These are phyloP conservation scores for Fraxinus floribunda DNA, from an alignment of 305 asterid genomes.

Conservation along the genomic window DNA sequence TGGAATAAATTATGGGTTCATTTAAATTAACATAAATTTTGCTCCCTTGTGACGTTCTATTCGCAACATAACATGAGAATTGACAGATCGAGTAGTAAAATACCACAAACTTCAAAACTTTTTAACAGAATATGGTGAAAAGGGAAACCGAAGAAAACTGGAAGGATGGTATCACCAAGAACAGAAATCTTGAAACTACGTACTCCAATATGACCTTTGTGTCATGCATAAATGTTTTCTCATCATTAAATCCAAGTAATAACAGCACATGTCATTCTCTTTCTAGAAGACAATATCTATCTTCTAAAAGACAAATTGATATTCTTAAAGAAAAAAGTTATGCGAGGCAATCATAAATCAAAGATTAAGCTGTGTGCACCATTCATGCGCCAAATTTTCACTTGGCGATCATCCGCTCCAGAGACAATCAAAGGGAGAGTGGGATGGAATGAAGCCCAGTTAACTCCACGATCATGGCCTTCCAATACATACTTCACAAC, in stretches of 20 bases:
- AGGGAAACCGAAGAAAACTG: background rate
- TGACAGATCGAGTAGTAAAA: background rate
- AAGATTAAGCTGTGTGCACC: too few relatives aligned
- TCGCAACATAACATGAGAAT: background rate
- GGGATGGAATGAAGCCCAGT: too few relatives aligned
- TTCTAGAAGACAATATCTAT: background rate
- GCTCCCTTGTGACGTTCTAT: background rate
- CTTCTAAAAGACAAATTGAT: too few relatives aligned
- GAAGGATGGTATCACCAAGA: background rate
- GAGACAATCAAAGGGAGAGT: too few relatives aligned
- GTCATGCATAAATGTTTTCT: background rate
- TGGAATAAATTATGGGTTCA: background rate
- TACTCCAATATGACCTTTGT: background rate
- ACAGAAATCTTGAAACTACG: background rate
- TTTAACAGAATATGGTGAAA: background rate
- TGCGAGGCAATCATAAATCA: too few relatives aligned
- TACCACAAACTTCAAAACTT: background rate
- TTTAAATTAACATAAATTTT: background rate
- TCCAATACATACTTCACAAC: too few relatives aligned
- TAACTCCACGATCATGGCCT: too few relatives aligned
- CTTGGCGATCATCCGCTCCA: too few relatives aligned
- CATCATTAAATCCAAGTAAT: conserved; percentile 7
- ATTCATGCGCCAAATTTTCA: too few relatives aligned
- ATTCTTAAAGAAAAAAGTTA: too few relatives aligned
- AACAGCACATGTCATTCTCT: background rate